Base-by-base conservation (phyloP, 2,329 filamentous ascomycete species). In the Verticillium longisporum region DNA sequence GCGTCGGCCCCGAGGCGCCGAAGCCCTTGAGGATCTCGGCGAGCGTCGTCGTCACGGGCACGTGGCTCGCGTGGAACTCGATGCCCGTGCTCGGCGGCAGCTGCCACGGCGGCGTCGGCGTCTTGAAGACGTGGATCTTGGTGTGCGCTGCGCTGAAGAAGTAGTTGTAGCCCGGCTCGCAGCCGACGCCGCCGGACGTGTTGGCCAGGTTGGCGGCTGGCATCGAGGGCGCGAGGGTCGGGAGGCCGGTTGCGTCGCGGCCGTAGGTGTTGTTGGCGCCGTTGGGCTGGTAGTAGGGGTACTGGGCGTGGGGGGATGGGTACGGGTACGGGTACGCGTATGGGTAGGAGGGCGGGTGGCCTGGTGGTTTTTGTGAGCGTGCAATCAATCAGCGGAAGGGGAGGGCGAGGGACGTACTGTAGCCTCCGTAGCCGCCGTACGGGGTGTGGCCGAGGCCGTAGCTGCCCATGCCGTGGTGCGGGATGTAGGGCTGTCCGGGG, bases 111-210 rank as follows among this genome's bases (percentile, higher is more conserved):
- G 81, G 75, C 0, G 70, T 75, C 15, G 72, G 66, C 9, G 78
- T 77, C 64, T 80, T 80, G 70, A 88, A 78, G 2, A 88, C 75
- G 66, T 87, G 83, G 6, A 87, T 74, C 64, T 84, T 86, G 34
- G 83, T 84, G 69, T 87, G 83, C 64, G 83, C 77, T 0, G 74
- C 67, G 0, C 83, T 79, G 72, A 87, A 88, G 68, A 87, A 80
- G 71, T 86, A 85, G 73, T 85, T 84, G 74, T 86, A 88, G 1
- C 84, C 86, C 0, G 82, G 83, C 66, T 87, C 85, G 62, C 81
- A 81, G 50, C 84, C 83, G 1, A 80, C 76, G 26, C 83, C 83
- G 55, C 85, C 83, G 0, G 82, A 82, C 0, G 80, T 78, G 72
- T 87, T 86, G 56, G 77, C 78, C 73, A 88, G 74, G 64, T 84